These are phyloP conservation scores for Nevesoporus exiguus DNA, from an alignment of 768 basidiomycete species.

Conservation along the genomic window DNA sequence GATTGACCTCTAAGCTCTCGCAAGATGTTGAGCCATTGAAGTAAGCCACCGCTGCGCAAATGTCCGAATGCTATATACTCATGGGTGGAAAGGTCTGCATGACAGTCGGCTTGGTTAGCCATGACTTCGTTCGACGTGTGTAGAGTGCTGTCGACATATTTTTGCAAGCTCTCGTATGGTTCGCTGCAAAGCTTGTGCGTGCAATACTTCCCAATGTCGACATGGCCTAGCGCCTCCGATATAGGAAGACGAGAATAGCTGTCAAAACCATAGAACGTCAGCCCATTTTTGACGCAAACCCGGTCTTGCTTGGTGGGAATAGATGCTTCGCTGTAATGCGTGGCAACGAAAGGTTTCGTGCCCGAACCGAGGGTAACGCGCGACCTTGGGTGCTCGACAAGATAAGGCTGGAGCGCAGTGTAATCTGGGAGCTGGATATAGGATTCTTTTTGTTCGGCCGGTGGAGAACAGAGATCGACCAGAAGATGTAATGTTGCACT, in stretches of 20 bases:
- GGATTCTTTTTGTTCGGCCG: background rate
- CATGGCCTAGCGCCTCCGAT: background rate
- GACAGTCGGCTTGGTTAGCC: constrained; percentile 41
- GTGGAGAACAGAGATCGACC: constrained; percentile 32
- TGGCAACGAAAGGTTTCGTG: constrained; percentile 18
- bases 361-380: constrained; percentile 23
- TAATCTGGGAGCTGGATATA: constrained; percentile 20
- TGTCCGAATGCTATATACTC: constrained; percentile 17
- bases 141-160: constrained; percentile 16
- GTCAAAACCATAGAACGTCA: constrained; percentile 33
- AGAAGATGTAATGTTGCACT: constrained; percentile 38
- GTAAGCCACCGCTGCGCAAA: constrained; percentile 40
- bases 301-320: constrained; percentile 16
- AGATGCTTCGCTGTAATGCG: constrained; percentile 10
- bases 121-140: constrained; percentile 19
- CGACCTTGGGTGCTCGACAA: constrained; percentile 13
- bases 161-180: constrained; percentile 36
- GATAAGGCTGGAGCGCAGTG: constrained; percentile 8
- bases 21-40: constrained; percentile 52
- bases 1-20: constrained; percentile 37
- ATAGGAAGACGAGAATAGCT: background rate
- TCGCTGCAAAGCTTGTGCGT: constrained; percentile 31
- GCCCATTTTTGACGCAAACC: constrained; percentile 29
- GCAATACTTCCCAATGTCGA: constrained; percentile 4
- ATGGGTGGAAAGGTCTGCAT: constrained; percentile 38